A percentile compares a stretch with the other conserved stretches of the same genome.
These are phyloP conservation scores for Omphalotus olearius DNA, from an alignment of 1,284 basidiomycete genomes.

Conservation along the genomic window DNA sequence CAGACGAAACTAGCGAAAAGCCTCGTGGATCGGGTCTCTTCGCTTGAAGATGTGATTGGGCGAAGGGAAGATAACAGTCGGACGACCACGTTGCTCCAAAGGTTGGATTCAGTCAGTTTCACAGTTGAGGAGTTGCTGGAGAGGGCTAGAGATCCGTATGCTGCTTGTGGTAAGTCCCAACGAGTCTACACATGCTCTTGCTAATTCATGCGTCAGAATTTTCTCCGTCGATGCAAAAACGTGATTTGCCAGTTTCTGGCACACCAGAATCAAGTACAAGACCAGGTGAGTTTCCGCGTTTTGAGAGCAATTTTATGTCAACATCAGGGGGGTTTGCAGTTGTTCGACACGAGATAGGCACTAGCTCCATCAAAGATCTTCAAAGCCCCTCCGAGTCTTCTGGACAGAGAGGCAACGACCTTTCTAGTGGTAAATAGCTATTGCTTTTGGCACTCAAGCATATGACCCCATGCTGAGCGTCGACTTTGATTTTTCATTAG, in stretches of 20 bases:
- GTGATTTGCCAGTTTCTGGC: neutral
- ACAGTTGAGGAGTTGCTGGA: conserved; percentile 9
- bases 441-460: too few species aligned
- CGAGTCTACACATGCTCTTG: neutral
- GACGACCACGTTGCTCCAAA: neutral
- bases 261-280: neutral
- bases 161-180: neutral
- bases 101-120: conserved; percentile 1
- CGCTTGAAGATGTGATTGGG: conserved; percentile 4
- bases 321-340: neutral
- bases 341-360: conserved; percentile 5
- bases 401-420: too few species aligned
- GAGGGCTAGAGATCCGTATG: conserved; percentile 7
- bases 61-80: neutral
- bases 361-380: neutral
- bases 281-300: neutral
- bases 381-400: too few species aligned
- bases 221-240: neutral
- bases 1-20: neutral
- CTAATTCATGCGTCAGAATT: neutral
- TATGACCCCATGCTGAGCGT: too few species aligned
- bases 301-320: neutral
- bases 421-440: too few species aligned
- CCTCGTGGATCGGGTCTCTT: neutral
- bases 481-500: too few species aligned